A percentile compares a stretch with the other conserved stretches of the same genome.
Conservation (phyloP, 805 yeast genomes). For the Candida corydali region DNA sequence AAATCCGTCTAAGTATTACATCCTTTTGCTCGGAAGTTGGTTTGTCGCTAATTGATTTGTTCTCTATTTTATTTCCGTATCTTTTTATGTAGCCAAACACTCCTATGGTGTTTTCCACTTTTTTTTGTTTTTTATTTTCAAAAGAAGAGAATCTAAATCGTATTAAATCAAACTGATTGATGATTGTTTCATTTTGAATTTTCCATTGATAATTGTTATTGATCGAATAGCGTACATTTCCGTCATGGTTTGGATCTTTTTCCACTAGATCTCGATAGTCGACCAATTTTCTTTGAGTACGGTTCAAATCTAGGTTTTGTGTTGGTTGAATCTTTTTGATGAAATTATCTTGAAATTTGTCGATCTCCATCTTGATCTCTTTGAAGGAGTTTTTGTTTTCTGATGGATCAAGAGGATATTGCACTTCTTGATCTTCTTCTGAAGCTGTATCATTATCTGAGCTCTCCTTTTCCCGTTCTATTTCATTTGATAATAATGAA, state of each 20-base stretch:
- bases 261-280: constrained; percentile 28
- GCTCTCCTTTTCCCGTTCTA: neutral
- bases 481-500: constrained; percentile 17
- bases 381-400: constrained; percentile 8
- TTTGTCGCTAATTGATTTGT: neutral
- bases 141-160: constrained; percentile 27
- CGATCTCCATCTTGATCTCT: constrained; percentile 22
- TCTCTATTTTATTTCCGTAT: neutral
- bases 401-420: constrained; percentile 3
- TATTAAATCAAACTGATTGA: constrained; percentile 33
- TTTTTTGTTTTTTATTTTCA: constrained; percentile 2
- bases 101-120: constrained; percentile 13
- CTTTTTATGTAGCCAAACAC: constrained; percentile 26
- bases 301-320: constrained; percentile 12
- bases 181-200: constrained; percentile 34
- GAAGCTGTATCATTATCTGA: constrained; percentile 10
- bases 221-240: neutral
- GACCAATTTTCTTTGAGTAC: constrained; percentile 33
- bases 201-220: constrained; percentile 17
- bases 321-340: constrained; percentile 17
- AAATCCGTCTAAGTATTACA: constrained; percentile 9
- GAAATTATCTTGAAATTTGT: constrained; percentile 28
- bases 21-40: constrained; percentile 11
- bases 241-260: constrained; percentile 10
- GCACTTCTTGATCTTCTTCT: constrained; percentile 1